Conservation (phyloP, 768 basidiomycete genomes). For the Leccinum broughii region DNA sequence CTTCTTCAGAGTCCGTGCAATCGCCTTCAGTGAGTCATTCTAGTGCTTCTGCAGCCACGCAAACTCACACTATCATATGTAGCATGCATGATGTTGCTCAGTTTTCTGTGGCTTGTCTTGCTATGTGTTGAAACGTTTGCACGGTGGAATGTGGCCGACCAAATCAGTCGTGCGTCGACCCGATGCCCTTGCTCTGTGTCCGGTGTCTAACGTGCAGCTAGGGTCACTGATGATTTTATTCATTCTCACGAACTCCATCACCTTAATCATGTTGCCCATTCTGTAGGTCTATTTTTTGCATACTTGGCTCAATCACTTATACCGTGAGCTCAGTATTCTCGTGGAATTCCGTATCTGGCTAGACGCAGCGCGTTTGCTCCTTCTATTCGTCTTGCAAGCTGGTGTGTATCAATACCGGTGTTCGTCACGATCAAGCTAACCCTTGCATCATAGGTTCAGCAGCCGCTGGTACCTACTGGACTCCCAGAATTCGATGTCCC, state of each 20-base stretch:
- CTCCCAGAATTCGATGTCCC: slow-evolving; percentile 44
- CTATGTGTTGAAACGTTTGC: slow-evolving; percentile 47
- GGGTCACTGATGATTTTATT: slow-evolving; percentile 45
- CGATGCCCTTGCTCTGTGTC: not conserved
- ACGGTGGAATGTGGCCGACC: slow-evolving; percentile 47
- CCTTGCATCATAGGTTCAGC: slow-evolving; percentile 39
- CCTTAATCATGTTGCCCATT: slow-evolving; percentile 42
- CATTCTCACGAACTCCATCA: slow-evolving; percentile 41
- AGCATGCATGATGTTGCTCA: slow-evolving; percentile 46
- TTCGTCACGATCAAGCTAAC: not conserved
- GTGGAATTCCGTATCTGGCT: slow-evolving; percentile 52
- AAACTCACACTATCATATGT: not conserved
- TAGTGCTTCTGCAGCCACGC: not conserved
- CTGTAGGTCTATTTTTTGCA: slow-evolving; percentile 36
- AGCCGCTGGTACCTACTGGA: slow-evolving; percentile 43
- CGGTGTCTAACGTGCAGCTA: slow-evolving; percentile 5
- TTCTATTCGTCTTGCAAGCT: slow-evolving; percentile 46
- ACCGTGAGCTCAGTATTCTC: slow-evolving; percentile 38
- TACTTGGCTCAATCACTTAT: not conserved
- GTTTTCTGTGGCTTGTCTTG: slow-evolving; percentile 50
- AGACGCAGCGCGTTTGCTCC: slow-evolving; percentile 50
- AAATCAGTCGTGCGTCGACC: slow-evolving; percentile 45
- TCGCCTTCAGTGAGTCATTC: slow-evolving; percentile 30
- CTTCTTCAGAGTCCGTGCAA: slow-evolving; percentile 33
- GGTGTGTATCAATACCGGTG: slow-evolving; percentile 35